Evolutionary conservation across 176 grass and related monocot genomes (phyloP), one percentile per base, ranked within the genome.

Genomic region (Ampelocalamus luodianensis): DNA sequence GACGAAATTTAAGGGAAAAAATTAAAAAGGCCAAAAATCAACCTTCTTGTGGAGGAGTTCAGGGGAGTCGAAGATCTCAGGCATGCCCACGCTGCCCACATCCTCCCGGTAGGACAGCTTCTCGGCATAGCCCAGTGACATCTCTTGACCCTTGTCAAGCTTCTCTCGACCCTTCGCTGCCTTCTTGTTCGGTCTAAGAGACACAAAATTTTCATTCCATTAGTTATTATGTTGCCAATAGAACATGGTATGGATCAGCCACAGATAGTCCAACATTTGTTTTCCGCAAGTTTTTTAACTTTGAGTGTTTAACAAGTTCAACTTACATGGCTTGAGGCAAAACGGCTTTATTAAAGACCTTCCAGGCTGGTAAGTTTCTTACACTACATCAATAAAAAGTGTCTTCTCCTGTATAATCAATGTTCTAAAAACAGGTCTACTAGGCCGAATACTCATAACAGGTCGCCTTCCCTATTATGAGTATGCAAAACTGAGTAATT

Each of bases 71-170:
- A 98, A 98, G 62, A 95, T 90, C 87, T 98, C 95, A 10, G 95
- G 89, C 95, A 98, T 95, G 55, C 95, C 95, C 24, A 98, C 95
- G 8, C 49, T 82, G 3, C 95, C 95, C 58, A 98, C 76, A 64
- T 98, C 95, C 84, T 98, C 95, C 83, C 86, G 70, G 89, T 95
- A 98, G 12, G 95, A 95, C 46, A 98, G 84, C 82, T 95, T 98
- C 85, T 98, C 59, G 7, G 95, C 95, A 70, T 98, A 98, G 8
- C 95, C 95, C 71, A 98, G 75, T 38, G 95, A 98, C 95, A 98
- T 91, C 81, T 78, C 79, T 42, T 4, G 20, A 4, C 15, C 32
- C 77, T 81, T 85, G 23, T 49, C 20, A 56, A 75, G 82, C 38
- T 85, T 69, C 72, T 49, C 39, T 55, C 24, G 39, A 69, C 36